Evolutionary conservation across 2,329 filamentous ascomycete genomes (phyloP).

Genomic region (Diaporthe sp.): DNA sequence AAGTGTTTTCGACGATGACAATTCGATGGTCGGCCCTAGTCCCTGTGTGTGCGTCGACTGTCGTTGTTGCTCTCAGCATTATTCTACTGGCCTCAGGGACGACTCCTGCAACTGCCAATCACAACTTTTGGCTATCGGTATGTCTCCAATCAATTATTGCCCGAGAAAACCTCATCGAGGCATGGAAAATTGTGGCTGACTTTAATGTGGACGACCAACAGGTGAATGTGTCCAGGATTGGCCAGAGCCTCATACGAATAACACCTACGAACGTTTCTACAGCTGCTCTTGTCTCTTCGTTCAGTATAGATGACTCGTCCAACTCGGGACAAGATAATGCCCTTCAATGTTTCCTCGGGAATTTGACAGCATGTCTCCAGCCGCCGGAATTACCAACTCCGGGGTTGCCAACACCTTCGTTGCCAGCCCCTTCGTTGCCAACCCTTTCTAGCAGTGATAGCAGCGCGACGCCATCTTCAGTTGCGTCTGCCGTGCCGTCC

Average conservation of each 20-base stretch:
- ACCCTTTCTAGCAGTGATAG: neutral
- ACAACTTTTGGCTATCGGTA: slow-evolving; percentile 8
- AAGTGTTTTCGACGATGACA: neutral
- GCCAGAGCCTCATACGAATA: neutral
- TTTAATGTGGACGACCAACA: neutral
- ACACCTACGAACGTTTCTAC: neutral
- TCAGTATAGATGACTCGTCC: too few relatives aligned
- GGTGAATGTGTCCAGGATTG: slow-evolving; percentile 9
- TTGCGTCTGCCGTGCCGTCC: neutral
- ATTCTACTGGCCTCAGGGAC: neutral
- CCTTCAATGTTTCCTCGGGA: neutral
- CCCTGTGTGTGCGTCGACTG: neutral
- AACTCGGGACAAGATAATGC: neutral
- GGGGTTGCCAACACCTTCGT: neutral
- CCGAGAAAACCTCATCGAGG: neutral
- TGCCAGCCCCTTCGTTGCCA: neutral
- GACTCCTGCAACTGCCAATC: neutral
- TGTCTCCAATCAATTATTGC: neutral
- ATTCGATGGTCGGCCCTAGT: neutral
- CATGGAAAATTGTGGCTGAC: too few relatives aligned
- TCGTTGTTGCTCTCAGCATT: slow-evolving; percentile 6
- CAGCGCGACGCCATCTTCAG: neutral
- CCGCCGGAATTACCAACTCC: neutral
- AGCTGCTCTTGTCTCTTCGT: neutral
- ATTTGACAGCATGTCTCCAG: neutral